Evolutionary conservation across 192 early-diverging fungal genomes (phyloP), one percentile per base, ranked within the genome.

Genomic region (Mycoemilia scoparia): DNA sequence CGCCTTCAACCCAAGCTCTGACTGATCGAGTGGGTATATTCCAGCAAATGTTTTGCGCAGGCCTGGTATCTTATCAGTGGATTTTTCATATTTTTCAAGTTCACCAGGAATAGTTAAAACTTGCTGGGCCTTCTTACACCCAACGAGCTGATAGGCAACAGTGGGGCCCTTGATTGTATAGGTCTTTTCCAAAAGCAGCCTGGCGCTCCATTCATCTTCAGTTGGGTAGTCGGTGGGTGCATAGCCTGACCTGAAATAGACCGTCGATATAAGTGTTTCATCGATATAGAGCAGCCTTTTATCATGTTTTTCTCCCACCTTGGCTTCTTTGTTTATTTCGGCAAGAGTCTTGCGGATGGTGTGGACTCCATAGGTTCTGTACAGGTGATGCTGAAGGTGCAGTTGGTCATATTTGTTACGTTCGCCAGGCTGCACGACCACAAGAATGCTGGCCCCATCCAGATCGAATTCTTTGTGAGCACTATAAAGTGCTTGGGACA

Each of bases 91-190:
- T 53, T 71, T 67, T 48, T 97, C 89, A 7, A 97, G 46, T 23
- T 76, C 51, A 16, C 81, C 79, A 1, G 86, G 75, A 4, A 64
- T 48, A 0, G 89, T 76, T 14, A 97, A 51, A 6, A 93, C 78
- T 49, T 97, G 89, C 49, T 97, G 92, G 6, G 92, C 70, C 44
- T 97, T 97, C 53, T 97, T 97, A 24, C 82, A 69, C n/a, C 92
- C 92, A 5, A 79, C 79, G 15, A 97, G 52, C 34, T 97, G 92
- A 36, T 93, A 90, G 2, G 84, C 79, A 13, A 82, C 61, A 19
- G 67, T 83, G 21, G 92, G 92, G 41, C 85, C 88, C 33, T 91
- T 82, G 39, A 97, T 73, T 0, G 86, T 52, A 11, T 69, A 46
- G 1, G 87, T 88, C 18, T 67, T 63, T 43, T 97, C 92, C 5